Base-by-base conservation (phyloP, 208 protist species). In the Trypanosoma vivax region DNA sequence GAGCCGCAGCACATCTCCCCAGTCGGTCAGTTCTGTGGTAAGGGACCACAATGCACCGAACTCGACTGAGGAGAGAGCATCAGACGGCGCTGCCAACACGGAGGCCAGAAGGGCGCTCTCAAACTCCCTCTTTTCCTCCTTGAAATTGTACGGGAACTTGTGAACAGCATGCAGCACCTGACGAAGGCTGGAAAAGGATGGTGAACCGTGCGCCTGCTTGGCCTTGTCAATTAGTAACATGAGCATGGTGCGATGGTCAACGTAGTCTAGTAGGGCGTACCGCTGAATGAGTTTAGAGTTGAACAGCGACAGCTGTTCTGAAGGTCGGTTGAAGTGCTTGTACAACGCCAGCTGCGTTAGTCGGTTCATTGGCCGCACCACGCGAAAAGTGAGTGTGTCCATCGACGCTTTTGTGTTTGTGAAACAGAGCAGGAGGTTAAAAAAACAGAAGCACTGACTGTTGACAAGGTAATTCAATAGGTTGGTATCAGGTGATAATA, bases 231-330 rank as follows among this genome's bases (percentile, higher is more conserved):
- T 55, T 23, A 81, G 56, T 0, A 56, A n/a, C 24, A 27, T 19
- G 9, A 86, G 69, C 51, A 85, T 43, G 18, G 68, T 45, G 4
- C 30, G 53, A 51, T 91, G 79, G n/a, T 53, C 48, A 27, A 83
- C 79, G 28, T 73, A 65, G 60, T 91, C 76, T 31, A 70, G 51
- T n/a, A 72, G 45, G 18, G 69, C 71, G 41, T 74, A 73, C 9
- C 61, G 56, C 23, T 60, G 49, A 43, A 84, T 42, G 5, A 69
- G 30, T 27, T 91, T 79, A 2, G 70, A 19, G 10, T 65, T 48
- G 16, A 60, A 50, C 2, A 41, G 7, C n/a, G 45, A 48, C 23
- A 76, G 48, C 0, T 41, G 51, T 34, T 76, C 70, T 1, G 28
- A 29, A 13, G 29, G 41, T 6, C 24, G 5, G 6, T 13, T 10